phyloP scores from a whole-genome alignment of 495 filamentous ascomycete genomes.

The Pyrenula aspistea region DNA sequence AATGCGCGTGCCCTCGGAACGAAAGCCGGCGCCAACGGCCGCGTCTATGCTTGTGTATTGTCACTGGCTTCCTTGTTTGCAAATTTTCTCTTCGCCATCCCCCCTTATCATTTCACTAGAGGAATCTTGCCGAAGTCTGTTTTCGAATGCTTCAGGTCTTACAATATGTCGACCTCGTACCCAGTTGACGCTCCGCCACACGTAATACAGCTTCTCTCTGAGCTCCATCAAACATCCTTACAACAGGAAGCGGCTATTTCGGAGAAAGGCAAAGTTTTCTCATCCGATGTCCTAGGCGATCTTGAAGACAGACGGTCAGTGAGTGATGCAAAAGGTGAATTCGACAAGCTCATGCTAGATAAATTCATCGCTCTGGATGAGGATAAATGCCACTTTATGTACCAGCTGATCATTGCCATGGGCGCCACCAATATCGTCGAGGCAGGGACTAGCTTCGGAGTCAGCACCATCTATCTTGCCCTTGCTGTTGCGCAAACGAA shows the following conservation, averaged over 20 bases:
- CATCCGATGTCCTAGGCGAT: conserved; percentile 6
- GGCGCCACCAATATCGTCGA: conserved; percentile 39
- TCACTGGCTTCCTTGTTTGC: no score
- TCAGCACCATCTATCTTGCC: conserved; percentile 48
- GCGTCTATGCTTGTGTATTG: no score
- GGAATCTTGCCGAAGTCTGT: no score
- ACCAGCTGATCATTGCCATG: conserved; percentile 27
- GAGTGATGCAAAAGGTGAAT: conserved; percentile 9
- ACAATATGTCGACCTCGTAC: no score
- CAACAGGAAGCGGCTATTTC: conserved; percentile 16
- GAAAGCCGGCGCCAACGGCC: no score
- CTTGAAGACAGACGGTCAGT: conserved; percentile 6
- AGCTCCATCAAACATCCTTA: conserved; percentile 18
- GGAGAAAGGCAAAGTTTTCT: conserved; percentile 11
- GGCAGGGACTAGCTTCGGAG: conserved; percentile 45
- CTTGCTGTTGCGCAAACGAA: conserved; percentile 31
- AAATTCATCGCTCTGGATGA: conserved; percentile 42
- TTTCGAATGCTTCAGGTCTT: no score
- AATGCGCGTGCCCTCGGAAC: no score
- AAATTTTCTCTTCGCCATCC: no score
- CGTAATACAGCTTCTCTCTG: conserved; percentile 11
- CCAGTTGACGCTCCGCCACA: conserved; percentile 11
- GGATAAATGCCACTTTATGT: conserved; percentile 39
- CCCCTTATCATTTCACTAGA: no score
- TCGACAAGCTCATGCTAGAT: conserved; percentile 28